A percentile compares a stretch with the other conserved stretches of the same genome.
Evolutionary conservation across 306 rosid species (phyloP).

Genomic region (Vicia villosa): DNA sequence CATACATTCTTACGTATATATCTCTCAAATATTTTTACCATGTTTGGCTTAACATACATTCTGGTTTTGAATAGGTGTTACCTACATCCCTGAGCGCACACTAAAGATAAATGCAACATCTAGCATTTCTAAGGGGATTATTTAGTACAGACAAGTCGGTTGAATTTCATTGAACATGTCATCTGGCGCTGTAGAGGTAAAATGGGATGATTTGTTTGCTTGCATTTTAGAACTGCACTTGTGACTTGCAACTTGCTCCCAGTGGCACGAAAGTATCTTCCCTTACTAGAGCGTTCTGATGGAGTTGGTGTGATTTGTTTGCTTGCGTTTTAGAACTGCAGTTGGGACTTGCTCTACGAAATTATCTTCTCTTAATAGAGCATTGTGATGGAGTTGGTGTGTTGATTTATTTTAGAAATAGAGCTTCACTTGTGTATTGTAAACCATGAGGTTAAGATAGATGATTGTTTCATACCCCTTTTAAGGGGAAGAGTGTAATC

Average conservation of each 20-base stretch:
- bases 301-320: conserved; percentile 40
- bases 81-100: conserved; percentile 83
- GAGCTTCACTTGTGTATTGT: conserved; percentile 50
- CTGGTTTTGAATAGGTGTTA: conserved; percentile 63
- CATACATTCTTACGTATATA: neutral
- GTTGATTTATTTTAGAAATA: conserved; percentile 42
- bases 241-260: conserved; percentile 33
- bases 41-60: conserved; percentile 24
- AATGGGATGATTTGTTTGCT: conserved; percentile 22
- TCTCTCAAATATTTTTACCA: neutral
- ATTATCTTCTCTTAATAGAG: conserved; percentile 32
- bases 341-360: conserved; percentile 29
- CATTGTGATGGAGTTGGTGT: conserved; percentile 37
- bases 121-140: conserved; percentile 82
- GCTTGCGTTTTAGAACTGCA: conserved; percentile 26
- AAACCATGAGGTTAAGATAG: conserved; percentile 43
- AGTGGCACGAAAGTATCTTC: conserved; percentile 36
- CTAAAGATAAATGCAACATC: conserved; percentile 91
- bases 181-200: conserved; percentile 32
- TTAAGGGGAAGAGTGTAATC: conserved; percentile 46
- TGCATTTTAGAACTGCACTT: conserved; percentile 28
- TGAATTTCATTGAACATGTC: conserved; percentile 31
- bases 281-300: conserved; percentile 38
- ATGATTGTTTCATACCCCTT: conserved; percentile 53
- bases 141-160: conserved; percentile 43